Percentiles rank a stretch among this genome's conserved stretches.
Conservation (phyloP, 2,329 filamentous ascomycete species). For the Fusarium algeriense region DNA sequence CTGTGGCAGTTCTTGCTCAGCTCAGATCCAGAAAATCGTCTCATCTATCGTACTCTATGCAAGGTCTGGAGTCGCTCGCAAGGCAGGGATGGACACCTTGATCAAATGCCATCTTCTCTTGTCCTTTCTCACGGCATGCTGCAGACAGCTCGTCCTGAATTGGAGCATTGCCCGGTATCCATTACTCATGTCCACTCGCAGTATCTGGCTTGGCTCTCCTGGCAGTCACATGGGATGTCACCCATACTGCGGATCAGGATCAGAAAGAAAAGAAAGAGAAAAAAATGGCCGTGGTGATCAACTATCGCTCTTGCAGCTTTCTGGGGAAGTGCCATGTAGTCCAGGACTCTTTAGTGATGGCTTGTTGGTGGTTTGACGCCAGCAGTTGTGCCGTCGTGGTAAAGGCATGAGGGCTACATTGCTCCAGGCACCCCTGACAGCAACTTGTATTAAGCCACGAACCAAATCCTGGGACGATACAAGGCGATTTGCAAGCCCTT, state of each 20-base stretch:
- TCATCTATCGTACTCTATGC: constrained; percentile 6
- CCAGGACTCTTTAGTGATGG: background rate
- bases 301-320: background rate
- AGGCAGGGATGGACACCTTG: background rate
- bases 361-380: constrained; percentile 1
- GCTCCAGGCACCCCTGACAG: constrained; percentile 17
- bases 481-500: constrained; percentile 24
- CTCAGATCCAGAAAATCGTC: constrained; percentile 9
- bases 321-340: background rate
- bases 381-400: constrained; percentile 5
- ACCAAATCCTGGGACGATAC: constrained; percentile 27
- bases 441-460: constrained; percentile 36
- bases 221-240: background rate
- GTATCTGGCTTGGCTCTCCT: background rate
- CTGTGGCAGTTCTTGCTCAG: constrained; percentile 9
- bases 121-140: background rate
- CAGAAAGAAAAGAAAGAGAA: background rate
- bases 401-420: constrained; percentile 14
- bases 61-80: constrained; percentile 19
- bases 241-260: background rate
- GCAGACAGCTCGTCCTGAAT: background rate
- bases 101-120: background rate
- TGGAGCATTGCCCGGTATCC: background rate
- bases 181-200: background rate
- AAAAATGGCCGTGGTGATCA: background rate